These are phyloP conservation scores for Halophytophthora polymorphica DNA, from an alignment of 352 stramenopile genomes.

Conservation along the genomic window DNA sequence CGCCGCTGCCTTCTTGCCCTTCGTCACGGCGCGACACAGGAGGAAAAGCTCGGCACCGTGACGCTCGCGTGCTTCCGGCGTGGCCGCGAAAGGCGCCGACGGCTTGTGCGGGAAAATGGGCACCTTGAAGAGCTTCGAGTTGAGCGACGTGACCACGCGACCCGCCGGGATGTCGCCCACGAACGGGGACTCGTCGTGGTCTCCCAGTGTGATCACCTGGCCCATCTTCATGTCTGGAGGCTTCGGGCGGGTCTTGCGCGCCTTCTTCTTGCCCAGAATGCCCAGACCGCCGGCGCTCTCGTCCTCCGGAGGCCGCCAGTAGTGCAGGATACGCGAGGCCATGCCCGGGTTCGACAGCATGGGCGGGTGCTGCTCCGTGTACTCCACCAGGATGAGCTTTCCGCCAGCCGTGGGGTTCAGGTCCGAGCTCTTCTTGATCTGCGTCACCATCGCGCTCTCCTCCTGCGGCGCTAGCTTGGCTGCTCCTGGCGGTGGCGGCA, in stretches of 20 bases:
- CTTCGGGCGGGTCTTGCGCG: constrained; percentile 64
- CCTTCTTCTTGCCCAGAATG: constrained; percentile 70
- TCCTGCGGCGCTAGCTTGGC: constrained; percentile 50
- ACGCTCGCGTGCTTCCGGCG: constrained; percentile 30
- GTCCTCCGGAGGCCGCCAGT: constrained; percentile 72
- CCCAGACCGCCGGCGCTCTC: constrained; percentile 32
- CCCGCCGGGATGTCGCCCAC: constrained; percentile 76
- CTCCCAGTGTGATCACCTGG: constrained; percentile 76
- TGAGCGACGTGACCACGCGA: constrained; percentile 72
- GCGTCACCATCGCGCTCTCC: constrained; percentile 70
- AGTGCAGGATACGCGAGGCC: constrained; percentile 81
- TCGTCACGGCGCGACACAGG: constrained; percentile 65
- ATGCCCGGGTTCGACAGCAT: constrained; percentile 83
- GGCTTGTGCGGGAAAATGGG: constrained; percentile 75
- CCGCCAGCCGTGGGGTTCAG: constrained; percentile 70
- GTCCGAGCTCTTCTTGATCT: constrained; percentile 87
- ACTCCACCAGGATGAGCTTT: constrained; percentile 82
- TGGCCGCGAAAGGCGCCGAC: constrained; percentile 45
- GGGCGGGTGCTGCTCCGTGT: constrained; percentile 78
- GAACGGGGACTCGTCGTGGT: constrained; percentile 81
- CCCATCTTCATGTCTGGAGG: constrained; percentile 77
- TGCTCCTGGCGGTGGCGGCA: constrained; percentile 37
- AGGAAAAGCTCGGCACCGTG: constrained; percentile 68
- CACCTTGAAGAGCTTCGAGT: constrained; percentile 84
- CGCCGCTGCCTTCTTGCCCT: constrained; percentile 56